These are phyloP conservation scores for Curvularia hawaiiensis DNA, from an alignment of 2,329 filamentous ascomycete species.

Conservation along the genomic window DNA sequence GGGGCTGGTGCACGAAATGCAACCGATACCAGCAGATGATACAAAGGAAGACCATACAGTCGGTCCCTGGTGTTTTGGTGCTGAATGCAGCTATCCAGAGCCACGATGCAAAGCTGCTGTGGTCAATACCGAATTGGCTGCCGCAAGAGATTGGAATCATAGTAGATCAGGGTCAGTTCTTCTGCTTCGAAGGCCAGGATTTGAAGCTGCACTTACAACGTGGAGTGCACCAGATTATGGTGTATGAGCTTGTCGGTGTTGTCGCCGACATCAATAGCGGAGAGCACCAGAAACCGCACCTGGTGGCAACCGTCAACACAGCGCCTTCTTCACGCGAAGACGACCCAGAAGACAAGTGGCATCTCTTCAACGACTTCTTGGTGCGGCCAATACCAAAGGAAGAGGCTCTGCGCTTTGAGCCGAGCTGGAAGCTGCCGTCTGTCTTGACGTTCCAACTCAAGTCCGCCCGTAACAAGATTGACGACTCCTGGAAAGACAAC, in stretches of 20 bases:
- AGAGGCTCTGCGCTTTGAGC: slow-evolving; percentile 88
- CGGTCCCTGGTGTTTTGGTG: slow-evolving; percentile 83
- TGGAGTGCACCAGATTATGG: slow-evolving; percentile 77
- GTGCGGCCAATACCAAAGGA: slow-evolving; percentile 79
- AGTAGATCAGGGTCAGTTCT: slow-evolving; percentile 87
- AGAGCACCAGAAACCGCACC: slow-evolving; percentile 83
- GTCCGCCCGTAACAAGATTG: slow-evolving; percentile 77
- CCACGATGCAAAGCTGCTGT: slow-evolving; percentile 77
- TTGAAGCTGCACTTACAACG: slow-evolving; percentile 78
- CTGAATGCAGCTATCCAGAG: slow-evolving; percentile 79
- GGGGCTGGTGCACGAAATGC: slow-evolving; percentile 93
- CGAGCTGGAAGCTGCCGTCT: slow-evolving; percentile 90
- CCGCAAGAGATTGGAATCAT: slow-evolving; percentile 94
- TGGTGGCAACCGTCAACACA: slow-evolving; percentile 90
- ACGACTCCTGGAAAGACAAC: slow-evolving; percentile 82
- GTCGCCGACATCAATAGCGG: slow-evolving; percentile 88
- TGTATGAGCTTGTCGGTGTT: slow-evolving; percentile 90
- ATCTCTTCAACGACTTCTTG: slow-evolving; percentile 96
- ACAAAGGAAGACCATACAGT: slow-evolving; percentile 82
- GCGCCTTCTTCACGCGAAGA: slow-evolving; percentile 67
- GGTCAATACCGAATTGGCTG: slow-evolving; percentile 89
- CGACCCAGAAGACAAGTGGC: slow-evolving; percentile 76
- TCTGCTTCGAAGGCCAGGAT: slow-evolving; percentile 93
- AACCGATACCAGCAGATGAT: slow-evolving; percentile 87
- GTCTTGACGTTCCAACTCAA: slow-evolving; percentile 87